Percentiles rank a stretch among this genome's conserved stretches.
phyloP scores from a whole-genome alignment of 495 filamentous ascomycete species.

The Rostrohypoxylon terebratum region DNA sequence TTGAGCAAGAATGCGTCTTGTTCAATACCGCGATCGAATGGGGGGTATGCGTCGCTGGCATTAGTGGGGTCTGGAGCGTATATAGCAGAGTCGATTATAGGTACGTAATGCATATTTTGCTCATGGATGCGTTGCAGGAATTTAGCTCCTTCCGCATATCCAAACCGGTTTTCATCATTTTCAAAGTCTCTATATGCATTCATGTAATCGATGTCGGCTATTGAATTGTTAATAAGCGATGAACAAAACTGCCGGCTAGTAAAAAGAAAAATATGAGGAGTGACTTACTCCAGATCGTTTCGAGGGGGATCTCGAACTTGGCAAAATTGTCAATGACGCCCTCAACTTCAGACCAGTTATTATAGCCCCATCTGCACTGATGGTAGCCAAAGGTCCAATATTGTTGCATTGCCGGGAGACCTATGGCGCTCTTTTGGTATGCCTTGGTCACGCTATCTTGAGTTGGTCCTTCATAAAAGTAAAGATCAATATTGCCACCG shows the following conservation, averaged over 20 bases:
- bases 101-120: constrained; percentile 78
- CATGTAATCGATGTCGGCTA: constrained; percentile 92
- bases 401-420: constrained; percentile 83
- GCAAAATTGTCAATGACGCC: constrained; percentile 83
- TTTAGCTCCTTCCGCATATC: constrained; percentile 70
- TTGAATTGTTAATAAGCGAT: constrained; percentile 59
- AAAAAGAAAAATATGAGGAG: not conserved
- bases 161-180: constrained; percentile 75
- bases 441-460: constrained; percentile 76
- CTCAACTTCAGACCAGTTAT: constrained; percentile 77
- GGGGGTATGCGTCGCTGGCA: constrained; percentile 74
- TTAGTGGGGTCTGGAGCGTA: constrained; percentile 82
- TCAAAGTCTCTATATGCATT: constrained; percentile 75
- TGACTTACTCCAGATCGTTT: constrained; percentile 75
- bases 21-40: constrained; percentile 74
- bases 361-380: constrained; percentile 86
- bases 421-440: constrained; percentile 76
- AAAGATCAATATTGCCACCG: constrained; percentile 84
- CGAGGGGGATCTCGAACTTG: constrained; percentile 78
- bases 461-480: constrained; percentile 80
- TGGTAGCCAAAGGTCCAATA: constrained; percentile 92
- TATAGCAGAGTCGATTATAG: constrained; percentile 86
- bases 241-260: not conserved
- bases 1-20: constrained; percentile 75
- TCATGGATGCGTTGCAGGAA: constrained; percentile 75